Conservation (phyloP, 2,329 filamentous ascomycete species). For the Aphanoascus verrucosus region DNA sequence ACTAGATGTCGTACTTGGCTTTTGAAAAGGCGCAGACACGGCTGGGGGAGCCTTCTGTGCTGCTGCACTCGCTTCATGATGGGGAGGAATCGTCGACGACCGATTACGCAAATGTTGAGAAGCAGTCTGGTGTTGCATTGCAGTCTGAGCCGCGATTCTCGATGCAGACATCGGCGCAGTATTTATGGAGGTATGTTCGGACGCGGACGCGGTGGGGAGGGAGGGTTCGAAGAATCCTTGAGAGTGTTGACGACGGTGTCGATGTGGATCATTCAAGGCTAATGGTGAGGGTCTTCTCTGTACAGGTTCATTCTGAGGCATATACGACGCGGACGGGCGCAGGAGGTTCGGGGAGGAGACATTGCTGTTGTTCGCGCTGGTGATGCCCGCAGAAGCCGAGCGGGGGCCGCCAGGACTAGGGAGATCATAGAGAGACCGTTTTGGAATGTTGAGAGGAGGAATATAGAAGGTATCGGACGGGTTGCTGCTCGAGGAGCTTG, state of each 20-base stretch:
- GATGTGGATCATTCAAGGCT: slow-evolving; percentile 26
- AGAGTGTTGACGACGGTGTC: slow-evolving; percentile 45
- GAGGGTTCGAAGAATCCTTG: slow-evolving; percentile 60
- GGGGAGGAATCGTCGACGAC: slow-evolving; percentile 42
- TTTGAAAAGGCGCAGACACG: slow-evolving; percentile 21
- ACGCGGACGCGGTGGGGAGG: slow-evolving; percentile 43
- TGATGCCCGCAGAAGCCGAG: slow-evolving; percentile 20
- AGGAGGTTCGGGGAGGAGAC: slow-evolving; percentile 27
- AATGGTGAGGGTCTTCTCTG: slow-evolving; percentile 31
- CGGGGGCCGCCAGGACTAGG: slow-evolving; percentile 23
- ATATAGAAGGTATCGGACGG: slow-evolving; percentile 37
- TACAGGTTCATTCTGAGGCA: slow-evolving; percentile 30
- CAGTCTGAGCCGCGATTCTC: slow-evolving; percentile 55
- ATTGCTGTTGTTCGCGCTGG: slow-evolving; percentile 26
- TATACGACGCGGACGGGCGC: slow-evolving; percentile 29
- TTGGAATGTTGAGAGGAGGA: slow-evolving; percentile 33
- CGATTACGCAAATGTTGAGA: slow-evolving; percentile 41
- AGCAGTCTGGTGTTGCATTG: slow-evolving; percentile 45
- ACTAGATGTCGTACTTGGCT: slow-evolving; percentile 44
- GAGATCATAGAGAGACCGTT: slow-evolving; percentile 28
- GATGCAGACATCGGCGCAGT: slow-evolving; percentile 45
- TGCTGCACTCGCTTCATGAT: slow-evolving; percentile 26
- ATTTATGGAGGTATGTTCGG: slow-evolving; percentile 30
- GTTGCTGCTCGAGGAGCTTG: slow-evolving; percentile 38
- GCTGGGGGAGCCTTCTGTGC: slow-evolving; percentile 19